phyloP scores from a whole-genome alignment of 2,329 filamentous ascomycete genomes.

The Claviceps sp. region DNA sequence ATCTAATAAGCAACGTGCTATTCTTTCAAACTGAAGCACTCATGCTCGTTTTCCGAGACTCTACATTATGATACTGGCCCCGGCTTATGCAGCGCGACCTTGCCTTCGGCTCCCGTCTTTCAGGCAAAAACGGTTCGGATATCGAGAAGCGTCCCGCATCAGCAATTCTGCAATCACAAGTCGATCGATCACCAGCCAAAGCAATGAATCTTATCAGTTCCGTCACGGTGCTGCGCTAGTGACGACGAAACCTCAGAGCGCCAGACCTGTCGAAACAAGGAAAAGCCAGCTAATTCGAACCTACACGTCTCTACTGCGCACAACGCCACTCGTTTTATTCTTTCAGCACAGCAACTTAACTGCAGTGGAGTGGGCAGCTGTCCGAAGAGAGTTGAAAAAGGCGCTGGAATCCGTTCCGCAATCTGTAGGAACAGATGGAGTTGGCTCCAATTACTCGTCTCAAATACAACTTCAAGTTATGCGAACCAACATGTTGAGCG shows the following conservation, averaged over 20 bases:
- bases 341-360: conserved; percentile 62
- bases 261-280: conserved; percentile 72
- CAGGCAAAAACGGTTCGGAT: background rate
- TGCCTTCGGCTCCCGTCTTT: conserved; percentile 10
- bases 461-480: conserved; percentile 68
- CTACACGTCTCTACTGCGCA: conserved; percentile 79
- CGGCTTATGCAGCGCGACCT: conserved; percentile 8
- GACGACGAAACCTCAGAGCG: conserved; percentile 66
- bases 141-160: conserved; percentile 10
- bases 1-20: background rate
- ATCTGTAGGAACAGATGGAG: conserved; percentile 11
- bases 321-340: conserved; percentile 71
- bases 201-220: conserved; percentile 12
- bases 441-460: conserved; percentile 34
- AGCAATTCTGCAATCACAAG: conserved; percentile 9
- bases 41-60: background rate
- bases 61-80: conserved; percentile 11
- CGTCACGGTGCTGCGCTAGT: conserved; percentile 42
- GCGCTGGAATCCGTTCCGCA: conserved; percentile 29
- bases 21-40: background rate
- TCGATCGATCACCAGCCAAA: background rate
- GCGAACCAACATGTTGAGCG: conserved; percentile 77
- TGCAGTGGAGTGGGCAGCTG: conserved; percentile 46
- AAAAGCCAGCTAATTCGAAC: conserved; percentile 79
- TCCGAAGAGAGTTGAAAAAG: conserved; percentile 29